phyloP scores from a whole-genome alignment of 129 eudicot species.

The Mikania micrantha region DNA sequence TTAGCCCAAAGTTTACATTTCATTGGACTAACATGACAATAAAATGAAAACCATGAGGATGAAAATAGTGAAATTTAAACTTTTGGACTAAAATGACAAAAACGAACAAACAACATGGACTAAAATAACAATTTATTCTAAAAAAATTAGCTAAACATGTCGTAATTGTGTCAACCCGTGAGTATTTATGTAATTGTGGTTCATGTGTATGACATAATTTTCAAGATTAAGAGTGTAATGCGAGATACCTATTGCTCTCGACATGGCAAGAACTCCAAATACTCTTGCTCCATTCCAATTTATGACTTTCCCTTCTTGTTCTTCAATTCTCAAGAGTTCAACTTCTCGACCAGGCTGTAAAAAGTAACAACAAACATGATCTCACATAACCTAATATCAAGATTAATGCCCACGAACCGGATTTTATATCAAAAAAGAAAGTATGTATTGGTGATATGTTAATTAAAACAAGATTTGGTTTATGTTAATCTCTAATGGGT shows the following conservation, averaged over 20 bases:
- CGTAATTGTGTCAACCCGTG: too few species aligned
- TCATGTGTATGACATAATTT: too few species aligned
- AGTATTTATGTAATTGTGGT: too few species aligned
- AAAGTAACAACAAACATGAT: constrained; percentile 14
- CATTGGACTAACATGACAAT: too few species aligned
- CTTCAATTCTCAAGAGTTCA: constrained; percentile 57
- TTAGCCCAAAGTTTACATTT: too few species aligned
- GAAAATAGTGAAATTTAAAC: too few species aligned
- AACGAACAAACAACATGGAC: too few species aligned
- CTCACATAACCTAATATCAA: not conserved
- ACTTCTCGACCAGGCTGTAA: constrained; percentile 70
- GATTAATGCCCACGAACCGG: not conserved
- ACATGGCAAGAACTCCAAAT: constrained; percentile 78
- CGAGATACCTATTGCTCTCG: constrained; percentile 68
- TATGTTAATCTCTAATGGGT: not conserved
- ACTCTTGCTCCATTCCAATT: constrained; percentile 73
- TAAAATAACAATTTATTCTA: too few species aligned
- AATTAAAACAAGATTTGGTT: not conserved
- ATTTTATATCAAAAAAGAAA: not conserved
- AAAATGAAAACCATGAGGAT: too few species aligned
- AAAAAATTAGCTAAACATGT: too few species aligned
- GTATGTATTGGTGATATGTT: not conserved
- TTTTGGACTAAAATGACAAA: too few species aligned
- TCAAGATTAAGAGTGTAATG: not conserved
- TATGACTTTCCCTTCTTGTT: constrained; percentile 56